Base-by-base conservation (phyloP, 192 early-diverging fungal genomes). In the Jimgerdemannia flammicorona region DNA sequence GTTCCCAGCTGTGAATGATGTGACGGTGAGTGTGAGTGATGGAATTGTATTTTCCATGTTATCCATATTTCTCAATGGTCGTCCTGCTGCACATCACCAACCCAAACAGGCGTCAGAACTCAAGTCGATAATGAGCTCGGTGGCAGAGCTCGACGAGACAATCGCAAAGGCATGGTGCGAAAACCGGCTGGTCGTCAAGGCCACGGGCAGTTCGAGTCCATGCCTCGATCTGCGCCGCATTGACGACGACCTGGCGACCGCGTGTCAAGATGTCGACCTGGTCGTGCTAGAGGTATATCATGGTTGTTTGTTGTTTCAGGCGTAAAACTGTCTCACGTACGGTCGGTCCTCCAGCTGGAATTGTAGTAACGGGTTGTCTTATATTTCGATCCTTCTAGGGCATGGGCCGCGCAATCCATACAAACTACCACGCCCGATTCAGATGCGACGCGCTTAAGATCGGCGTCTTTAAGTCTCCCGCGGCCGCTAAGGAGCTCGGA, bases 331-430 rank as follows among this genome's bases (percentile, higher is more conserved):
- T 74, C 74, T 43, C 77, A 81, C 71, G 77, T 82, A 64, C 76
- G 71, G 18, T 29, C 1, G 29, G 29, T 29, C 29, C 29, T 65
- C 8, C 17, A 20, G 3, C 1, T 66, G 3, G 14, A 49, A 49
- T 70, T 40, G 59, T 75, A 70, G 6, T 6, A 4, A 42, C 11
- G 43, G 67, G 18, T 44, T 40, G 14, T 40, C 3, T 70, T 42
- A n/a, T 84, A 84, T 73, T 18, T 70, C 64, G 19, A 65, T 3
- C 11, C 19, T 41, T 18, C 29, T 87, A 70, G 81, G 91, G 91
- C 44, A 93, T 93, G 91, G 91, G 88, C 3, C 78, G 93, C 1
- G 94, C 94, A 3, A 95, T 95, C 70, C 93, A 95, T 75, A 94
- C 94, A 10, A 95, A 95, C 75, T 93, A 87, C 78, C 80, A 74